Base-by-base conservation (phyloP, 257 asterid species). In the Nicotiana tabacum region DNA sequence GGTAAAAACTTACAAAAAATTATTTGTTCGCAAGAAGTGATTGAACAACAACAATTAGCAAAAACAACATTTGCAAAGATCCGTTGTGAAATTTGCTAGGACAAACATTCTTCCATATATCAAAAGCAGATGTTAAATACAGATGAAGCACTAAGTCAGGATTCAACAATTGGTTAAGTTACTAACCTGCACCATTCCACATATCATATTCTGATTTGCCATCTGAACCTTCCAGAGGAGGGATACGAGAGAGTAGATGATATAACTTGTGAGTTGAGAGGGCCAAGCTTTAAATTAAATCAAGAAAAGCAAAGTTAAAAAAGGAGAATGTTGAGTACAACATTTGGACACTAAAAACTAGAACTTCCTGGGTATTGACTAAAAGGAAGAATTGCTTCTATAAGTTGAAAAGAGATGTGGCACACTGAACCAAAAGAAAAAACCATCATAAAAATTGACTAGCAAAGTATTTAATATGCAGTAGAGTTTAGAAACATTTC, bases 131-230 rank as follows among this genome's bases (percentile, higher is more conserved):
- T 11, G 62, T 74, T 24, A 74, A 51, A 74, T 17, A 48, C 9
- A 48, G 33, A 24, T 27, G 80, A 74, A 24, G 80, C 80, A 12
- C 43, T 74, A 74, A 6, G 80, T 48, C n/a, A 48, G 27, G 43
- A 74, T 74, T 27, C 62, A 74, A 74, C 24, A 74, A 74, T 48
- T 0, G 27, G 62, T 27, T 10, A 74, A 35, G 51, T 11, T 77
- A 76, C 70, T 87, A 85, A 95, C 99, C 96, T 29, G 85, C 87
- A 78, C 86, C 88, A 83, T 88, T 92, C 97, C 95, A 95, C 97
- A 89, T 91, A 85, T 92, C 85, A 60, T 56, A 55, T 35, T 83
- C 83, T 72, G 91, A 61, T 51, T 87, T 85, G 76, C 87, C 92
- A 84, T 86, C 85, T 21, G 84, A 84, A 69, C 83, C 92, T 72